These are phyloP conservation scores for Ceratocystis harringtonii DNA, from an alignment of 2,329 filamentous ascomycete genomes.

Conservation along the genomic window DNA sequence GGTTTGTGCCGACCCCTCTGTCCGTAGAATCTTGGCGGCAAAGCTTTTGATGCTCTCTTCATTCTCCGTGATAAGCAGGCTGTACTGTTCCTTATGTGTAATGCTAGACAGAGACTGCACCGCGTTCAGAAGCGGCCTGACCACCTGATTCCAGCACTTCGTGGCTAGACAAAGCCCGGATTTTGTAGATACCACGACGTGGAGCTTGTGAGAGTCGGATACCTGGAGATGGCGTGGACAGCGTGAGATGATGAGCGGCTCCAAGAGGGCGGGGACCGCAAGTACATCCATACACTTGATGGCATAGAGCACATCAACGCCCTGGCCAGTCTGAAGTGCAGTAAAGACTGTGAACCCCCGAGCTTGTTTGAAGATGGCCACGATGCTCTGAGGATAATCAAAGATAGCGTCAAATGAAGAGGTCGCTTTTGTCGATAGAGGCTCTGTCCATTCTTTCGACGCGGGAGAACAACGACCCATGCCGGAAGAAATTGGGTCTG, in stretches of 20 bases:
- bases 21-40: conserved; percentile 28
- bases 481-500: background rate
- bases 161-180: conserved; percentile 47
- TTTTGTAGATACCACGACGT: conserved; percentile 51
- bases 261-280: conserved; percentile 22
- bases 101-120: conserved; percentile 17
- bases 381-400: background rate
- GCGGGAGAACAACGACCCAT: background rate
- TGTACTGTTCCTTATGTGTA: conserved; percentile 25
- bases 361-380: background rate
- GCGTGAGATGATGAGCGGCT: conserved; percentile 14
- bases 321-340: conserved; percentile 7
- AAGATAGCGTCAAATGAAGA: background rate
- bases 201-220: conserved; percentile 26
- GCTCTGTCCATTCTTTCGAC: background rate
- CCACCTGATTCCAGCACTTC: conserved; percentile 9
- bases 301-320: conserved; percentile 16
- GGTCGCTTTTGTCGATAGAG: background rate
- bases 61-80: conserved; percentile 47
- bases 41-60: conserved; percentile 50
- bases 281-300: conserved; percentile 18
- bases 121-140: conserved; percentile 2
- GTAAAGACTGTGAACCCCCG: conserved; percentile 3
- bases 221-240: conserved; percentile 11
- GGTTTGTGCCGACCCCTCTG: conserved; percentile 30